These are phyloP conservation scores for Taxillus chinensis DNA, from an alignment of 164 flowering plant genomes.

Conservation along the genomic window DNA sequence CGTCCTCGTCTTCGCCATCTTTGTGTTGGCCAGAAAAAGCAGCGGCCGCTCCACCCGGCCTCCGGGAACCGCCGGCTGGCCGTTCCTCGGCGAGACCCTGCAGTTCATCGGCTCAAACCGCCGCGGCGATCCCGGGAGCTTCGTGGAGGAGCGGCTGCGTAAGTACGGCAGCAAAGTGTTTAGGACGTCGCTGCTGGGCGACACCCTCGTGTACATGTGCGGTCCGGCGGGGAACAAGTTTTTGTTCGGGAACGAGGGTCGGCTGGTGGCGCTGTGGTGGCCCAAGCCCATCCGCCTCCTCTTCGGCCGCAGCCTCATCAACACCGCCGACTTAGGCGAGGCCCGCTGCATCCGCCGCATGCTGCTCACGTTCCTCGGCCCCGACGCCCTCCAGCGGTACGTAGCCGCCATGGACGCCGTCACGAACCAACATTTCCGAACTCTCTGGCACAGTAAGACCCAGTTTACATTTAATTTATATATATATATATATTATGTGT, in stretches of 20 bases:
- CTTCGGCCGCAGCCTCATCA: slow-evolving; percentile 14
- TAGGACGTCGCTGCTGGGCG: slow-evolving; percentile 19
- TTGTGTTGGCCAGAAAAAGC: not conserved
- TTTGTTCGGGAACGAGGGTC: slow-evolving; percentile 21
- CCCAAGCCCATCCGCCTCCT: slow-evolving; percentile 17
- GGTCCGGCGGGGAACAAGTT: slow-evolving; percentile 24
- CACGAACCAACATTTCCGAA: slow-evolving; percentile 11
- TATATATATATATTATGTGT: too few species aligned
- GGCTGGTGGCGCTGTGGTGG: slow-evolving; percentile 23
- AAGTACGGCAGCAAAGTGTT: slow-evolving; percentile 13
- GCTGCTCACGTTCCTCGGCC: slow-evolving; percentile 14
- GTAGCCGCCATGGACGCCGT: slow-evolving; percentile 13
- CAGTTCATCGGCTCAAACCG: not conserved
- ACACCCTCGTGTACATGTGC: slow-evolving; percentile 12
- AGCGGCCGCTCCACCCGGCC: slow-evolving; percentile 12
- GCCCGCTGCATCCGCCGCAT: slow-evolving; percentile 16
- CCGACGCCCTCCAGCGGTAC: slow-evolving; percentile 16
- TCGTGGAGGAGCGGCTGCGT: slow-evolving; percentile 8
- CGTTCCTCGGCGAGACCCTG: slow-evolving; percentile 22
- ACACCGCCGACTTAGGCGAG: slow-evolving; percentile 12
- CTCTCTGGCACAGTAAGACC: slow-evolving; percentile 17
- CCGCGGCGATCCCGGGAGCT: slow-evolving; percentile 10
- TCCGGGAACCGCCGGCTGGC: slow-evolving; percentile 30
- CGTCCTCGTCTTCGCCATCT: not conserved
- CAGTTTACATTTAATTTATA: too few species aligned